These are phyloP conservation scores for Chlorophyllum brunneum DNA, from an alignment of 768 basidiomycete species.

Conservation along the genomic window DNA sequence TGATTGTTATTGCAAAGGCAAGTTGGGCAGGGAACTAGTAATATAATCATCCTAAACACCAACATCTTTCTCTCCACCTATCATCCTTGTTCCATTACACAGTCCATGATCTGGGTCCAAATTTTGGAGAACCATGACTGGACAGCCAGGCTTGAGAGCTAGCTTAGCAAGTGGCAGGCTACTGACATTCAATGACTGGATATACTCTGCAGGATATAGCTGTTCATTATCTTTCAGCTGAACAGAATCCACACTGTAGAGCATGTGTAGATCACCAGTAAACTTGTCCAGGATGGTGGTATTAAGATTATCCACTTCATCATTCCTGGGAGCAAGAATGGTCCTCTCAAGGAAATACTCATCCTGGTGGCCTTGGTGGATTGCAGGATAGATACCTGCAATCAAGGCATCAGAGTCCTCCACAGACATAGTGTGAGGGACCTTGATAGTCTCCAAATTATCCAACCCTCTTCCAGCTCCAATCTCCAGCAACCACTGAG, in stretches of 20 bases:
- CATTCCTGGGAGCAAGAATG: slow-evolving; percentile 27
- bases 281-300: too few relatives aligned
- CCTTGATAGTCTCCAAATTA: not conserved
- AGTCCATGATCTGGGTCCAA: slow-evolving; percentile 22
- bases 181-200: too few relatives aligned
- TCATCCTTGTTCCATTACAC: slow-evolving; percentile 26
- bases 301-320: not conserved
- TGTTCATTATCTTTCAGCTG: not conserved
- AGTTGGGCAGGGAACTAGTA: too few relatives aligned
- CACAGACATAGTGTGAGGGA: not conserved
- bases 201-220: slow-evolving; percentile 16
- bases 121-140: too few relatives aligned
- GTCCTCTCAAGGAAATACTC: slow-evolving; percentile 23
- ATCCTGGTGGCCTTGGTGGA: too few relatives aligned
- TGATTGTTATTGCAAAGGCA: not conserved
- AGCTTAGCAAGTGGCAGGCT: too few relatives aligned
- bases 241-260: not conserved
- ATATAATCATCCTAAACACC: slow-evolving; percentile 29
- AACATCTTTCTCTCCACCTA: slow-evolving; percentile 22
- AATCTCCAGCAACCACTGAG: too few relatives aligned
- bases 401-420: not conserved
- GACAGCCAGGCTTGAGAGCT: too few relatives aligned
- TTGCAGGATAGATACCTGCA: too few relatives aligned
- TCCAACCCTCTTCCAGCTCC: too few relatives aligned
- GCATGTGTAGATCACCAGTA: not conserved